Evolutionary conservation across 768 basidiomycete genomes (phyloP), one percentile per base, ranked within the genome.

Genomic region (Leccinum obscurum): DNA sequence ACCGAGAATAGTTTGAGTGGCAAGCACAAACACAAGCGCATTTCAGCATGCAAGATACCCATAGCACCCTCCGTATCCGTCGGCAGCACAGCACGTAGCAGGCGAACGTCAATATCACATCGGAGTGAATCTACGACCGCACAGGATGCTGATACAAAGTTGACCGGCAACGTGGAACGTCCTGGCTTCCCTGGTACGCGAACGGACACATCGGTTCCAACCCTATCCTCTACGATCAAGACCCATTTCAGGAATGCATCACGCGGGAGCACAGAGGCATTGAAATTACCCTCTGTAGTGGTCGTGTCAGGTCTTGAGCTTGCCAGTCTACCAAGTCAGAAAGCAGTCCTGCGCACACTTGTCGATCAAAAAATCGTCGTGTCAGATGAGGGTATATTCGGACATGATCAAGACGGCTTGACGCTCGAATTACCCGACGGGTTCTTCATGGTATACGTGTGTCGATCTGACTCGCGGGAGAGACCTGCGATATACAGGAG

Each of bases 401-500:
- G 64, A 6, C 58, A 60, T 30, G 68, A 71, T 28, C 69, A 72
- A 26, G 74, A 76, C 22, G 70, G 60, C 9, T 55, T 67, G 13
- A 66, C 75, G 30, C 65, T 72, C 10, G 75, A 76, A 41, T 66
- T 73, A 20, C 90, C 92, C 3, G 80, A 85, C 11, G 83, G 80
- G 1, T 94, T 93, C 68, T 77, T 93, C 37, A 72, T 87, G 60
- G 80, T 93, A 1, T 92, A 87, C 65, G 84, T 94, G 11, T 91
- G 89, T 71, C 81, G 84, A 10, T 76, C 80, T 62, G 84, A 90
- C 71, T 73, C 83, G 1, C 77, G 76, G 51, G 89, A 92, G 70
- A 77, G 87, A 58, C 91, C 92, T 1, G 70, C 77, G 0, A 82
- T 93, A 54, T 80, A 88, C 67, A 83, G 83, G 61, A 80, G 77